These are phyloP conservation scores for Hirsutella thompsonii DNA, from an alignment of 2,329 filamentous ascomycete species.

Conservation along the genomic window DNA sequence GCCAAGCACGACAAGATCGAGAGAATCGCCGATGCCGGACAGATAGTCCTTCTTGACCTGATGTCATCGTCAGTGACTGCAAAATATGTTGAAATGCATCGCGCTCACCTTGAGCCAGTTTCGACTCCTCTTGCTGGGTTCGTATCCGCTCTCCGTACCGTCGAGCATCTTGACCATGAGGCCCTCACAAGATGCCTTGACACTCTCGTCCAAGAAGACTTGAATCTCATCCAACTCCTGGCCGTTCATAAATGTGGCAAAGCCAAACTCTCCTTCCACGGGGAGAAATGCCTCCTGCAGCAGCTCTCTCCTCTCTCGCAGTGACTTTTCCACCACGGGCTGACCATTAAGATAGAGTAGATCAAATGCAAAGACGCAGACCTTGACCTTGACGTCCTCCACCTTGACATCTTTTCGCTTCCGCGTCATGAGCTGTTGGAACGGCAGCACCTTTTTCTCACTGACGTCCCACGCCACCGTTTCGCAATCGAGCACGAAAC, in stretches of 20 bases:
- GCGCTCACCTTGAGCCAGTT: conserved; percentile 85
- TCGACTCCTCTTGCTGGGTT: conserved; percentile 87
- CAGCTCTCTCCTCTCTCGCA: conserved; percentile 71
- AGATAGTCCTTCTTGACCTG: conserved; percentile 98
- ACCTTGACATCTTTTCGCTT: conserved; percentile 96
- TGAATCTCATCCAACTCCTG: conserved; percentile 91
- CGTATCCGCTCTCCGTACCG: conserved; percentile 82
- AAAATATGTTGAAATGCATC: background rate
- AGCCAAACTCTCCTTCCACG: conserved; percentile 80
- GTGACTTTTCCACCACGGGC: conserved; percentile 72
- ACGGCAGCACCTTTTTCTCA: conserved; percentile 91
- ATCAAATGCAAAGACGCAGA: conserved; percentile 95
- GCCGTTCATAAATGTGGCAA: conserved; percentile 77
- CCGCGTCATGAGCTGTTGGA: conserved; percentile 95
- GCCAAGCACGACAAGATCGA: conserved; percentile 90
- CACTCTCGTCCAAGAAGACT: conserved; percentile 78
- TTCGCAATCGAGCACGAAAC: conserved; percentile 97
- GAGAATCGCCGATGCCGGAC: conserved; percentile 81
- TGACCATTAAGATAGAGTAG: conserved; percentile 87
- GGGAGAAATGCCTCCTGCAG: conserved; percentile 61
- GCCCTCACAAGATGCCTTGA: conserved; percentile 92
- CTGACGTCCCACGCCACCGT: conserved; percentile 93
- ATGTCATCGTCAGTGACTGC: background rate
- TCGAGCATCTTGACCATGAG: conserved; percentile 99
- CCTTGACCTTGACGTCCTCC: conserved; percentile 91